These are phyloP conservation scores for Mrakia hoshinonis DNA, from an alignment of 768 basidiomycete genomes.

Conservation along the genomic window DNA sequence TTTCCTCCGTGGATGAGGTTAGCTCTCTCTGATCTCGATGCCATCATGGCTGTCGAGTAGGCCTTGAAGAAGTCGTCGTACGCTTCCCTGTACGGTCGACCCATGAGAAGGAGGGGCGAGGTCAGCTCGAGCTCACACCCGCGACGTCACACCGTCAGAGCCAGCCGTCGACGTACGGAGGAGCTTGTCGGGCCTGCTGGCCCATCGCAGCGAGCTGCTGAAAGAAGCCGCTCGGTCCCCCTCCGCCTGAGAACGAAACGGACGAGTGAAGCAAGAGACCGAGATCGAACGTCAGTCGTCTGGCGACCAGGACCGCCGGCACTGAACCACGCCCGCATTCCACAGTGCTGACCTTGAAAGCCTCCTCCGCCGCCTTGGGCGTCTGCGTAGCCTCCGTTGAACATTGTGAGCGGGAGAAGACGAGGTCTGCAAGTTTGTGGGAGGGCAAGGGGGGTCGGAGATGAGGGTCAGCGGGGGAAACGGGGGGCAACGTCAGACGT, in stretches of 20 bases:
- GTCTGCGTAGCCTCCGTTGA: conserved; percentile 22
- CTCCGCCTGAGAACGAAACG: not conserved
- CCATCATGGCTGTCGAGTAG: conserved; percentile 86
- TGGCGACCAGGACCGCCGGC: not conserved
- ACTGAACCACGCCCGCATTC: not conserved
- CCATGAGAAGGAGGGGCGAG: not conserved
- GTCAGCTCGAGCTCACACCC: not conserved
- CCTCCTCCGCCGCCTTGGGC: conserved; percentile 1
- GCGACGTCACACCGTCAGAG: not conserved
- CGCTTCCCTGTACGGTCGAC: conserved; percentile 41
- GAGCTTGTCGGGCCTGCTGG: conserved; percentile 14
- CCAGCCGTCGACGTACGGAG: conserved; percentile 19
- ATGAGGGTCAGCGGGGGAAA: not conserved
- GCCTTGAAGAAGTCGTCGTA: conserved; percentile 92
- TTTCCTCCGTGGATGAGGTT: conserved; percentile 96
- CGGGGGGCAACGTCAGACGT: not conserved
- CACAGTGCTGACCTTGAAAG: conserved; percentile 4
- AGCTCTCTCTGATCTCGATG: conserved; percentile 59
- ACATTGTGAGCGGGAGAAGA: too few relatives aligned
- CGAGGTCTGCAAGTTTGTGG: not conserved
- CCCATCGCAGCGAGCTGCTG: conserved; percentile 29
- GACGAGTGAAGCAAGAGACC: too few relatives aligned
- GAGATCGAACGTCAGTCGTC: not conserved
- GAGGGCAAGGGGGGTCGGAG: not conserved
- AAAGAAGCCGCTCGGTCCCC: conserved; percentile 30